Conservation (phyloP, 2,329 filamentous ascomycete species). For the Ilyonectria destructans region DNA sequence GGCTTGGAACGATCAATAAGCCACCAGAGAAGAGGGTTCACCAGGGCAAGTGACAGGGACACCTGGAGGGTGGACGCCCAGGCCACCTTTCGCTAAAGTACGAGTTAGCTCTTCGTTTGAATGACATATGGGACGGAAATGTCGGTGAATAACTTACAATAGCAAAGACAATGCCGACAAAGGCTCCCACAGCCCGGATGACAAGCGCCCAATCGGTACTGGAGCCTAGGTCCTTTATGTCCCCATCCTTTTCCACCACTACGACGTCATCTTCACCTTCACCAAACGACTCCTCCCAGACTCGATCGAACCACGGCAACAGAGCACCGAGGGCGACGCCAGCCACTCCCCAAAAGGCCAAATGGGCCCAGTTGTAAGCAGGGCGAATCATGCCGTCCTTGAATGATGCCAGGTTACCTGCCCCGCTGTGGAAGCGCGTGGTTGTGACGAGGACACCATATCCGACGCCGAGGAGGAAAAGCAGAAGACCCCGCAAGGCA, state of each 20-base stretch:
- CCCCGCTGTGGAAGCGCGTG: slow-evolving; percentile 80
- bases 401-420: slow-evolving; percentile 74
- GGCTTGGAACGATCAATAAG: slow-evolving; percentile 91
- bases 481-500: slow-evolving; percentile 71
- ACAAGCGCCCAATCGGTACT: slow-evolving; percentile 82
- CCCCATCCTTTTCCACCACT: slow-evolving; percentile 49
- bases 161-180: slow-evolving; percentile 74
- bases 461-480: slow-evolving; percentile 85
- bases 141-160: slow-evolving; percentile 76
- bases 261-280: slow-evolving; percentile 52
- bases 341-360: slow-evolving; percentile 85
- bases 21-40: slow-evolving; percentile 96
- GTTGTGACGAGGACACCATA: slow-evolving; percentile 85
- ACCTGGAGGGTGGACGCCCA: slow-evolving; percentile 98
- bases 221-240: slow-evolving; percentile 54
- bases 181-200: slow-evolving; percentile 72
- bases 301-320: slow-evolving; percentile 86
- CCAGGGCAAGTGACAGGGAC: slow-evolving; percentile 88
- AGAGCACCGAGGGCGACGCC: slow-evolving; percentile 85
- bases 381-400: slow-evolving; percentile 63
- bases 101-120: slow-evolving; percentile 36
- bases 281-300: slow-evolving; percentile 75
- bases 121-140: background rate
- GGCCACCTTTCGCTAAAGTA: slow-evolving; percentile 83
- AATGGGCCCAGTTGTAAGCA: slow-evolving; percentile 74